Base-by-base conservation (phyloP, 2,329 filamentous ascomycete genomes). In the Calonectria honghensis region DNA sequence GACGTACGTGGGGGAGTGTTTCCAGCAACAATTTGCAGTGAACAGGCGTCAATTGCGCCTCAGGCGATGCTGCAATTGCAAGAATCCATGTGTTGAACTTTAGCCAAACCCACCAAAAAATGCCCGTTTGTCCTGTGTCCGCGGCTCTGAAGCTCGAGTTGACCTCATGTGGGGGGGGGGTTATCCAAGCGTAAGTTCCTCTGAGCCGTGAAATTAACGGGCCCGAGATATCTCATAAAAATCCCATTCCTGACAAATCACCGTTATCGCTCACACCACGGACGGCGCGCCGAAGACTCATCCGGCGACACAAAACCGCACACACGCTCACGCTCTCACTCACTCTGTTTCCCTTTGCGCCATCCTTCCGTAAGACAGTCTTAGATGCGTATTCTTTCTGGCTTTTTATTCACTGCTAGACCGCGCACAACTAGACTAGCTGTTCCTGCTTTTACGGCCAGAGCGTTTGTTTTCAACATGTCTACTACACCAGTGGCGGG, bases 211-310 rank as follows among this genome's bases (percentile, higher is more conserved):
- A 71, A 71, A 72, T 67, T 67, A 81, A 76, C 76, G 77, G 76
- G 64, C 70, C 69, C 35, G 31, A 57, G 63, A 73, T 54, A 64
- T 63, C 64, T 50, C 68, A 65, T 24, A 24, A 70, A 76, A 76
- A 70, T 72, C 73, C 76, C 54, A 54, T 64, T 68, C 71, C 78
- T 81, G 76, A 81, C 79, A 81, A 81, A 81, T 81, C 79, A 81
- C 68, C 72, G 71, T 50, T 72, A 76, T 76, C 73, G 66, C 65
- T 79, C 70, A 65, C 57, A 73, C 77, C 77, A 73, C 73, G 70
- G 45, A 73, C 73, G 70, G 45, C 45, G 18, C 65, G 27, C 57
- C 39, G 35, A 77, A 75, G 77, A 77, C 79, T 80, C 79, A 80
- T 64, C 72, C 77, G 72, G 72, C 73, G 63, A 79, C 61, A 51